These are phyloP conservation scores for Lagerstroemia speciosa DNA, from an alignment of 345 rosid species.

Conservation along the genomic window DNA sequence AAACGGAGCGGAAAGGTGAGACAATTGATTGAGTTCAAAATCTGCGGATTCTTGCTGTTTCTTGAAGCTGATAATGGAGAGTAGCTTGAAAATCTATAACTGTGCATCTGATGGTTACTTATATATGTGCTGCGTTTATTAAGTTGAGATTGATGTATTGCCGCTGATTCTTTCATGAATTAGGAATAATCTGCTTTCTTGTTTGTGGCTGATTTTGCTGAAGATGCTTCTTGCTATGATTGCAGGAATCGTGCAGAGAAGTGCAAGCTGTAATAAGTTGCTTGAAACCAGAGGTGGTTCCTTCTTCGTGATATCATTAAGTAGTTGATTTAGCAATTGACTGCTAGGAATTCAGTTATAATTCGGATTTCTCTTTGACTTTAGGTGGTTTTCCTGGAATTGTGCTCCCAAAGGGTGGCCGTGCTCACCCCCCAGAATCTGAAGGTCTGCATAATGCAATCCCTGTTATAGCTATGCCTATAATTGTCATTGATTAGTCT, in stretches of 20 bases:
- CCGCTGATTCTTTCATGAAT: not conserved
- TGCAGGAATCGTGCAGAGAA: slow-evolving; percentile 81
- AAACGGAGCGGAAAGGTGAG: not conserved
- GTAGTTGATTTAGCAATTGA: slow-evolving; percentile 5
- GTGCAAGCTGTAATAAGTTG: slow-evolving; percentile 66
- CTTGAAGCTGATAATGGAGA: not conserved
- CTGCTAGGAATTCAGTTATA: slow-evolving; percentile 14
- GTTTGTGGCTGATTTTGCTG: not conserved
- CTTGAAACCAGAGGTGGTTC: slow-evolving; percentile 88
- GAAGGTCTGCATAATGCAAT: slow-evolving; percentile 35
- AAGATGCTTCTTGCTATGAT: slow-evolving; percentile 4
- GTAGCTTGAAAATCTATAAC: not conserved
- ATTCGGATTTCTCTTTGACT: not conserved
- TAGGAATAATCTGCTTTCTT: not conserved
- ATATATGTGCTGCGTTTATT: not conserved
- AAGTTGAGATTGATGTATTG: not conserved
- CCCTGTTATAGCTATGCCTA: not conserved
- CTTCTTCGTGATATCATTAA: slow-evolving; percentile 11
- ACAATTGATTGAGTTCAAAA: not conserved
- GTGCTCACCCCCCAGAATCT: slow-evolving; percentile 70
- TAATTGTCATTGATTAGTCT: not conserved
- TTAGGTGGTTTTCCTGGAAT: slow-evolving; percentile 89
- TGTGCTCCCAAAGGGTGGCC: slow-evolving; percentile 76
- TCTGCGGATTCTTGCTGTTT: not conserved
- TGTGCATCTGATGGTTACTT: not conserved